phyloP scores from a whole-genome alignment of 2,329 filamentous ascomycete genomes.

The Fusarium luffae region DNA sequence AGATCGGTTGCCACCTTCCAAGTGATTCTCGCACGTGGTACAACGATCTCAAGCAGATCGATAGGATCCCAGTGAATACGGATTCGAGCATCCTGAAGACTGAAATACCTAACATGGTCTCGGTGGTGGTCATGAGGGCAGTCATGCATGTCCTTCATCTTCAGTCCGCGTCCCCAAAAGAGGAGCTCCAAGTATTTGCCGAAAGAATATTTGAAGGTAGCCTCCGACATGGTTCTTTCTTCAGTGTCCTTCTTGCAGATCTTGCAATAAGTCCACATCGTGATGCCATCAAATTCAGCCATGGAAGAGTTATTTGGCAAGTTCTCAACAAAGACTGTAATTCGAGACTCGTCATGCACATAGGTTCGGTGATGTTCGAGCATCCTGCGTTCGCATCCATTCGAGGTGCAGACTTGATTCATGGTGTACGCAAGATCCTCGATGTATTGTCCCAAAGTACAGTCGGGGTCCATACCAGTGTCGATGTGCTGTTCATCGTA shows the following conservation, averaged over 20 bases:
- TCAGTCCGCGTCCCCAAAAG: conserved; percentile 91
- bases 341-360: conserved; percentile 93
- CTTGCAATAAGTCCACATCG: conserved; percentile 99
- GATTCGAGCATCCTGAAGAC: conserved; percentile 84
- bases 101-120: conserved; percentile 93
- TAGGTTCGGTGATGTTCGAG: conserved; percentile 95
- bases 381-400: conserved; percentile 89
- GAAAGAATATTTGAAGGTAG: conserved; percentile 97
- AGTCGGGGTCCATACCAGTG: conserved; percentile 80
- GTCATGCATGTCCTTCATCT: conserved; percentile 73
- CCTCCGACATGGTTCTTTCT: conserved; percentile 89
- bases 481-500: conserved; percentile 91
- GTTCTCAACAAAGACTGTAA: conserved; percentile 86
- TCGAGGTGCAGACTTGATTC: conserved; percentile 80
- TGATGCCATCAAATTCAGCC: conserved; percentile 72
- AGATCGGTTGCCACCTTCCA: conserved; percentile 99
- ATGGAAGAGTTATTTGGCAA: conserved; percentile 56
- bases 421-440: conserved; percentile 86
- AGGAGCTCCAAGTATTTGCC: conserved; percentile 98
- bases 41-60: conserved; percentile 92
- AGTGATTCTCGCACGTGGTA: conserved; percentile 87
- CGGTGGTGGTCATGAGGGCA: conserved; percentile 94
- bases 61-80: conserved; percentile 94
- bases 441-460: conserved; percentile 93
- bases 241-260: conserved; percentile 91